A percentile compares a stretch with the other conserved stretches of the same genome.
Evolutionary conservation across 1,284 basidiomycete genomes (phyloP).

Genomic region (Marasmius tenuissimus): DNA sequence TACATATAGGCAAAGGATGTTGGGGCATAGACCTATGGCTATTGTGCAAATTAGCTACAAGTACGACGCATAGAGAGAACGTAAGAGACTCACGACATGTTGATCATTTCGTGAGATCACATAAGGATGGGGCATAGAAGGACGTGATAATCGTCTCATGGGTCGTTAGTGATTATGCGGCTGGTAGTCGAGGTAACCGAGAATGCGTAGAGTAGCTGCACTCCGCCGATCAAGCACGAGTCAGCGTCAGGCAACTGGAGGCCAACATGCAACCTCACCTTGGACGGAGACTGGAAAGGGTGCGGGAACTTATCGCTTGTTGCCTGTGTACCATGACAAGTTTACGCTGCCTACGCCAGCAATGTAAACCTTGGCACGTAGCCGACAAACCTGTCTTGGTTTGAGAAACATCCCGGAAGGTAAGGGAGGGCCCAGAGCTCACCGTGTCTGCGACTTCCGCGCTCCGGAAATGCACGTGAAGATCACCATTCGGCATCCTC

Average conservation of each 20-base stretch:
- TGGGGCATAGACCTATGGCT: background rate
- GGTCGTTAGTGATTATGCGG: background rate
- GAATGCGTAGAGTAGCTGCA: background rate
- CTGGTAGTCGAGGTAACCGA: background rate
- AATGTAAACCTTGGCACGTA: conserved; percentile 71
- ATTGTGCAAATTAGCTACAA: background rate
- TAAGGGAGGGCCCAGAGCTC: conserved; percentile 29
- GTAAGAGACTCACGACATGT: background rate
- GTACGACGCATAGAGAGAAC: background rate
- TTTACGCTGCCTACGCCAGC: conserved; percentile 73
- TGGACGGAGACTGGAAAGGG: too few relatives aligned
- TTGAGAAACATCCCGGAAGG: background rate
- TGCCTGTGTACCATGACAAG: conserved; percentile 71
- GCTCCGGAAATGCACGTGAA: conserved; percentile 69
- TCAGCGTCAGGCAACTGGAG: background rate
- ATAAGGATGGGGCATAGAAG: background rate
- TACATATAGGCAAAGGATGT: background rate
- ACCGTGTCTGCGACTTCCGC: conserved; percentile 79
- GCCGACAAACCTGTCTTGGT: conserved; percentile 60
- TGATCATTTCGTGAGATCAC: background rate
- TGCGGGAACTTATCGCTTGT: conserved; percentile 45
- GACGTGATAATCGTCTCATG: background rate
- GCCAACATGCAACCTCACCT: background rate
- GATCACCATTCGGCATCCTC: conserved; percentile 70
- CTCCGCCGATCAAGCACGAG: background rate